Evolutionary conservation across 2,329 filamentous ascomycete genomes (phyloP), one percentile per base, ranked within the genome.

Genomic region (Dendryphion nanum): DNA sequence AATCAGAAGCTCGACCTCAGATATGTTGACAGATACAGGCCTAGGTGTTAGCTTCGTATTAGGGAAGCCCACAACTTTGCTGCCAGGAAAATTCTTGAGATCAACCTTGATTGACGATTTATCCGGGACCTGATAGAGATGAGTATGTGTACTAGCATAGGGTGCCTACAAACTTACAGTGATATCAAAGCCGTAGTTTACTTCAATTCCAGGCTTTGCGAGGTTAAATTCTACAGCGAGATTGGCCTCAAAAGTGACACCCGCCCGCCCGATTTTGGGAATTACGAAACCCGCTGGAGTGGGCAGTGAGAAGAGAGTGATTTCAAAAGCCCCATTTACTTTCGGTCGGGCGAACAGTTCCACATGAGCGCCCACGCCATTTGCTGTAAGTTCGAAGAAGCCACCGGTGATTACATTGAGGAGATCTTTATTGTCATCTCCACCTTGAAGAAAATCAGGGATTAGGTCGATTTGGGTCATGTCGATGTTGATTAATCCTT

Each of bases 111-210:
- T 26, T 8, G 23, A 26, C 23, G 23, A 26, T 26, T 26, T 26
- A 8, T 26, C 23, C 10, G 23, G 23, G n/a, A 26, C 23, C 23
- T 26, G 23, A 3, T 10, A n/a, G 23, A 26, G 10, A 26, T 26
- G 10, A 26, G 23, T n/a, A 26, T 26, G 23, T 10, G 23, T 26
- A n/a, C 23, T n/a, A n/a, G n/a, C n/a, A n/a, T n/a, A n/a, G 3
- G n/a, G n/a, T n/a, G n/a, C n/a, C n/a, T n/a, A n/a, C n/a, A 26
- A 18, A 56, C 55, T 30, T 48, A 64, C 62, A n/a, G 40, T 41
- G n/a, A 67, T 39, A 28, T 67, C 59, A 24, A 66, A 60, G 7
- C 64, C 64, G 30, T 64, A 65, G 21, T 42, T 57, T 17, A 67
- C 42, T n/a, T 62, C 57, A 18, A 68, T 43, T 3, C 47, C 48